These are phyloP conservation scores for Fusarium haematococcum DNA, from an alignment of 2,329 filamentous ascomycete genomes.

Conservation along the genomic window DNA sequence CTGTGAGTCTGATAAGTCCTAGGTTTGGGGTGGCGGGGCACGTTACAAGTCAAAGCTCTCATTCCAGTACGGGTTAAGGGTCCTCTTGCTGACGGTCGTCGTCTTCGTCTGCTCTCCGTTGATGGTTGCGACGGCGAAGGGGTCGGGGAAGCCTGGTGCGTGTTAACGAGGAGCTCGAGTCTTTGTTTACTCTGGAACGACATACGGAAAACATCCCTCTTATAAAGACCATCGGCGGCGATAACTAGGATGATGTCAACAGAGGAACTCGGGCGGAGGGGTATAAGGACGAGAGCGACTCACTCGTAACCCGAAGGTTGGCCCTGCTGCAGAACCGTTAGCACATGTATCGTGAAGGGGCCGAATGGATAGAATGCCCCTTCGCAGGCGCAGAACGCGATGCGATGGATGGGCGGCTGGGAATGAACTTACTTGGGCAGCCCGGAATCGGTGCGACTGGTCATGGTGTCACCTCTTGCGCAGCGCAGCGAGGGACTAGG, in stretches of 20 bases:
- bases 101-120: conserved; percentile 98
- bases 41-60: conserved; percentile 98
- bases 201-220: conserved; percentile 98
- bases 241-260: conserved; percentile 78
- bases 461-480: conserved; percentile 47
- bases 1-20: conserved; percentile 23
- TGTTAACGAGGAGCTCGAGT: conserved; percentile 45
- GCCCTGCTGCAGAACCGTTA: conserved; percentile 70
- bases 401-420: conserved; percentile 17
- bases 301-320: conserved; percentile 95
- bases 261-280: conserved; percentile 35
- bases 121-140: conserved; percentile 96
- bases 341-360: conserved; percentile 30
- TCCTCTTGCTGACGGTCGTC: conserved; percentile 97
- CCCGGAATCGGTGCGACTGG: conserved; percentile 53
- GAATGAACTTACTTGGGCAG: conserved; percentile 49
- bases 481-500: conserved; percentile 44
- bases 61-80: conserved; percentile 99
- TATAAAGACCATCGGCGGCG: conserved; percentile 97
- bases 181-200: conserved; percentile 41
- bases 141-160: conserved; percentile 87
- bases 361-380: neutral
- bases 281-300: conserved; percentile 49
- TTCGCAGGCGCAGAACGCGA: conserved; percentile 20
- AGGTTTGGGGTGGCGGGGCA: conserved; percentile 23